A percentile compares a stretch with the other conserved stretches of the same genome.
Evolutionary conservation across 148 eudicot species (phyloP).

Genomic region (Salicornia ramosissima): DNA sequence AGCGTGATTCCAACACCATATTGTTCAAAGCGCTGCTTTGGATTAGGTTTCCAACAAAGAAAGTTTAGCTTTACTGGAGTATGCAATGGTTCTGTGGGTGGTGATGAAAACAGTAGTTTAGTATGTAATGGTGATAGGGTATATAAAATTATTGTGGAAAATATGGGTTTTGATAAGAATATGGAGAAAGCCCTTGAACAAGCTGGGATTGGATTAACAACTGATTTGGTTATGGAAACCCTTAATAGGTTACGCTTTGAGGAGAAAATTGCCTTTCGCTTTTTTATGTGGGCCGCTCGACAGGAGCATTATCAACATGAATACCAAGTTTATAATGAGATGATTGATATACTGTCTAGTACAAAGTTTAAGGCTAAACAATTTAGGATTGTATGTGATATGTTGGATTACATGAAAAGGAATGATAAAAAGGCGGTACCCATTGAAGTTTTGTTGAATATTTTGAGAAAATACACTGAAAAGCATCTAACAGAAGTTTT

Average conservation of each 20-base stretch:
- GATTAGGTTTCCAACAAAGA: constrained; percentile 1
- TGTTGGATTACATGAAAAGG: constrained; percentile 87
- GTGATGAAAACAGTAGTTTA: neutral
- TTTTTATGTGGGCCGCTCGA: constrained; percentile 83
- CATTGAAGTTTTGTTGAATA: constrained; percentile 49
- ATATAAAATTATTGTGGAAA: constrained; percentile 34
- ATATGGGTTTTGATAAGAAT: constrained; percentile 31
- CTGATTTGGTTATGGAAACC: constrained; percentile 53
- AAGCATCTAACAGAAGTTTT: constrained; percentile 67
- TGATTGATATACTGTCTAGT: constrained; percentile 83
- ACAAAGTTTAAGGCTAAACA: constrained; percentile 70
- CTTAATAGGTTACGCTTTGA: constrained; percentile 57
- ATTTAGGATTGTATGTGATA: constrained; percentile 69
- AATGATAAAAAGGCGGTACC: constrained; percentile 59
- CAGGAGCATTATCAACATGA: constrained; percentile 69
- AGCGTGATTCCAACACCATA: neutral
- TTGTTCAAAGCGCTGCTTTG: neutral
- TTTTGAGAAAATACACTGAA: constrained; percentile 66
- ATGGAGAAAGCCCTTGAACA: constrained; percentile 54
- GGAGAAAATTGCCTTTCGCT: constrained; percentile 82
- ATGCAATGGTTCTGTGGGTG: constrained; percentile 4
- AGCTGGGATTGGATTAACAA: constrained; percentile 37
- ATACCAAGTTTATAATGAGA: constrained; percentile 59
- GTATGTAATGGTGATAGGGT: constrained; percentile 35
- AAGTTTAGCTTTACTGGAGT: constrained; percentile 2